Conservation (phyloP, 176 grass and related monocot species). For the Triticum turgidum region DNA sequence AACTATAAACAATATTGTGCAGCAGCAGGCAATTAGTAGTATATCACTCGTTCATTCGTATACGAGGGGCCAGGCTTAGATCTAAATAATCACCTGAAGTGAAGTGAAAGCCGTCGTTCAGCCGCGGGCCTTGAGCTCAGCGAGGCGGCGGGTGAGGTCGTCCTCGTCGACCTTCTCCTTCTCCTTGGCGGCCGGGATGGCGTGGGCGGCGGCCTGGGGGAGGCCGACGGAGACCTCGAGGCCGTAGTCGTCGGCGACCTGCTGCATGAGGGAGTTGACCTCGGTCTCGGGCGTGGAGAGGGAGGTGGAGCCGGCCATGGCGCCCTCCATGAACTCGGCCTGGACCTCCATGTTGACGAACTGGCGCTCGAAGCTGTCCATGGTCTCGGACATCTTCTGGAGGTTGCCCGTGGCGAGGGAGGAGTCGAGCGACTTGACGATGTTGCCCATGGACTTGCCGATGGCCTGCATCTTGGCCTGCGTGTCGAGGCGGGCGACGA, state of each 20-base stretch:
- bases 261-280: constrained; percentile 99
- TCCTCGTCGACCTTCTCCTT: constrained; percentile 96
- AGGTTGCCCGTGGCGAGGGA: constrained; percentile 76
- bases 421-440: constrained; percentile 86
- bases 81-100: constrained; percentile 27
- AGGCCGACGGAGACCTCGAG: constrained; percentile 89
- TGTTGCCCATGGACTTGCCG: constrained; percentile 83
- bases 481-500: constrained; percentile 88
- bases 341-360: constrained; percentile 99
- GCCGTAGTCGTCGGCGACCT: constrained; percentile 93
- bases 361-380: constrained; percentile 86
- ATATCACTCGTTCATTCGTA: not conserved
- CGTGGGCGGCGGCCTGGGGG: constrained; percentile 70
- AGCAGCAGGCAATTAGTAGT: not conserved
- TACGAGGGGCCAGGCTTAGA: too few relatives aligned
- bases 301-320: constrained; percentile 78
- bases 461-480: constrained; percentile 99
- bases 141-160: constrained; percentile 80
- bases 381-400: constrained; percentile 99
- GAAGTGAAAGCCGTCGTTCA: not conserved
- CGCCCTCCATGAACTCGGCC: constrained; percentile 99
- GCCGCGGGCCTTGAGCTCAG: constrained; percentile 77
- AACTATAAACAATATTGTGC: not conserved
- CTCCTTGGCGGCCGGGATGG: constrained; percentile 76
- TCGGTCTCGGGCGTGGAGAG: constrained; percentile 93